phyloP scores from a whole-genome alignment of 2,329 filamentous ascomycete species.

The Didymellaceae sp. region DNA sequence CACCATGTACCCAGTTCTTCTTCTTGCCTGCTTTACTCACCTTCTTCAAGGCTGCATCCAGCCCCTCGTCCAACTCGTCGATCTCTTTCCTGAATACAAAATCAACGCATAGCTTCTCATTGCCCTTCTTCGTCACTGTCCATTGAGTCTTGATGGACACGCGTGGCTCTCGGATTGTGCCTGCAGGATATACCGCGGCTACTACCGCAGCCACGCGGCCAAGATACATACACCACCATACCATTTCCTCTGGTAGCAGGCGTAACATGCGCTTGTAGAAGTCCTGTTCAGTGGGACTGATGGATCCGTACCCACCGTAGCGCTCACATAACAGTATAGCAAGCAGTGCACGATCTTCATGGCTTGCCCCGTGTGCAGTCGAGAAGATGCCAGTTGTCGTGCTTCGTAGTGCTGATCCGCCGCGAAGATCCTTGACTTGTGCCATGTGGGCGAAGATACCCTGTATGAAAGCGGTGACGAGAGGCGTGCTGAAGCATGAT shows the following conservation, averaged over 20 bases:
- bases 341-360: constrained; percentile 73
- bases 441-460: constrained; percentile 59
- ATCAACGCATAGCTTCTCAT: constrained; percentile 39
- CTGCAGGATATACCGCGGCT: constrained; percentile 67
- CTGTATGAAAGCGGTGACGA: constrained; percentile 65
- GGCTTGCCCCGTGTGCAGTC: constrained; percentile 74
- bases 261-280: constrained; percentile 62
- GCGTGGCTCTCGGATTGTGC: constrained; percentile 53
- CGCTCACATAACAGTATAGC: constrained; percentile 74
- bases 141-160: constrained; percentile 35
- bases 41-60: constrained; percentile 38
- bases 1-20: constrained; percentile 46
- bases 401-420: constrained; percentile 73
- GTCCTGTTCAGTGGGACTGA: constrained; percentile 63
- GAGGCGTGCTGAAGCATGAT: constrained; percentile 52
- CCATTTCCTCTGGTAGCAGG: constrained; percentile 60
- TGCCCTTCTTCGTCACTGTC: constrained; percentile 35
- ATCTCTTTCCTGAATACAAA: constrained; percentile 33
- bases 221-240: constrained; percentile 71
- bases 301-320: constrained; percentile 67
- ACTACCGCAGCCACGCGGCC: constrained; percentile 66
- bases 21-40: constrained; percentile 50
- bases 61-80: constrained; percentile 43
- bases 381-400: constrained; percentile 73
- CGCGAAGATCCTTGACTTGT: constrained; percentile 54